These are phyloP conservation scores for Pleurotus sapidus DNA, from an alignment of 768 basidiomycete genomes.

Conservation along the genomic window DNA sequence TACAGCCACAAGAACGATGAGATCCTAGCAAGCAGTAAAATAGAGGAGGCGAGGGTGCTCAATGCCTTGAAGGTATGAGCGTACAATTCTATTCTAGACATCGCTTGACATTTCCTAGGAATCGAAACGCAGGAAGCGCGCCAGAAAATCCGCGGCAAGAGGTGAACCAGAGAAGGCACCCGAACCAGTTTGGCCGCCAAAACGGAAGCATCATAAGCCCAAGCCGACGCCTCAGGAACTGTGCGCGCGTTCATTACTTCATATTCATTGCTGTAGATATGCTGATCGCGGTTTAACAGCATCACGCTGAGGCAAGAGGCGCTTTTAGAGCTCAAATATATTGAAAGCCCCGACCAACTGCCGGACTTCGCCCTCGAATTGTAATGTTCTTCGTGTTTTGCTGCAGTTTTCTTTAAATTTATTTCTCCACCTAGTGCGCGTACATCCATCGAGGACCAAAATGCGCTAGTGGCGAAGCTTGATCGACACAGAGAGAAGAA, in stretches of 20 bases:
- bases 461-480: conserved; percentile 36
- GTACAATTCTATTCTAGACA: not conserved
- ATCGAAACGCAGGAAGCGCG: conserved; percentile 26
- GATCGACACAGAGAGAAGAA: conserved; percentile 28
- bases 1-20: conserved; percentile 79
- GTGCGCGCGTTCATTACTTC: conserved; percentile 29
- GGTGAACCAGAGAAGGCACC: conserved; percentile 23
- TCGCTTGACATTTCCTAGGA: conserved; percentile 15
- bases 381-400: conserved; percentile 36
- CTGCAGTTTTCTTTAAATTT: not conserved
- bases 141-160: conserved; percentile 9
- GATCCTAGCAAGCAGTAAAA: conserved; percentile 61
- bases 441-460: conserved; percentile 39
- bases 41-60: conserved; percentile 63
- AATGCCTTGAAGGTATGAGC: conserved; percentile 46
- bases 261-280: not conserved
- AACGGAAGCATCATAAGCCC: conserved; percentile 52
- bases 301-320: conserved; percentile 54
- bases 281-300: conserved; percentile 28
- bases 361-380: conserved; percentile 62
- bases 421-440: conserved; percentile 26
- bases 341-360: conserved; percentile 49
- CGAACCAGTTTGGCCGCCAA: conserved; percentile 62
- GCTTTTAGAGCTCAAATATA: conserved; percentile 59
- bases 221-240: conserved; percentile 46